Evolutionary conservation across 2,329 filamentous ascomycete genomes (phyloP), one percentile per base, ranked within the genome.

Genomic region (Byssochlamys sp.): DNA sequence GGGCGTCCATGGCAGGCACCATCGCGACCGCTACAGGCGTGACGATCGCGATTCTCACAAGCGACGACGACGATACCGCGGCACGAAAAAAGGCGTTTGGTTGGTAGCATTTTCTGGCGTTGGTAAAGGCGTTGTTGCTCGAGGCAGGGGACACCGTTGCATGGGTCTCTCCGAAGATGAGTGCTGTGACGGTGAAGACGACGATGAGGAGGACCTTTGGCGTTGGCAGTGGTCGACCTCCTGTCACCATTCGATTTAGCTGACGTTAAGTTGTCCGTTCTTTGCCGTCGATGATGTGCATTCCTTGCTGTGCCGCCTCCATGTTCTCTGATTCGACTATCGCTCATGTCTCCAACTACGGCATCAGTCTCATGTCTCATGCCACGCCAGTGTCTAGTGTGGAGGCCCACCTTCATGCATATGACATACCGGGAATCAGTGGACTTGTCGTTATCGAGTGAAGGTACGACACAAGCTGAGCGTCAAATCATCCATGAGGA

Each of bases 181-280:
- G 72, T 75, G 75, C 71, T 82, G 80, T 68, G 72, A 74, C 60
- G 73, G 77, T 57, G 85, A 88, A 68, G 86, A 87, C 69, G 83
- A 85, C 57, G 82, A 82, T 63, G 84, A 88, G 65, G 81, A 82
- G 65, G 85, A 88, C 66, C 84, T 83, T 68, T 77, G 77, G 67
- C 66, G 63, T 75, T 78, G 78, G 80, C 81, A 81, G 79, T 80
- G 80, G 81, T 81, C 80, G 81, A 83, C 81, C 81, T 84, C 82
- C 84, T 85, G 81, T 82, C 53, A 48, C 53, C 53, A 55, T 48
- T 48, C 24, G 4, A 28, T 28, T 28, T 27, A 26, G 24, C 14
- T 28, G 10, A 10, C 27, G 14, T 80, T 76, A 14, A 14, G n/a
- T 28, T 14, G 28, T 54, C 53, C 35, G 27, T 57, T 11, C 7